Percentiles rank a stretch among this genome's conserved stretches.
Conservation (phyloP, 768 basidiomycete genomes). For the Russula compacta region DNA sequence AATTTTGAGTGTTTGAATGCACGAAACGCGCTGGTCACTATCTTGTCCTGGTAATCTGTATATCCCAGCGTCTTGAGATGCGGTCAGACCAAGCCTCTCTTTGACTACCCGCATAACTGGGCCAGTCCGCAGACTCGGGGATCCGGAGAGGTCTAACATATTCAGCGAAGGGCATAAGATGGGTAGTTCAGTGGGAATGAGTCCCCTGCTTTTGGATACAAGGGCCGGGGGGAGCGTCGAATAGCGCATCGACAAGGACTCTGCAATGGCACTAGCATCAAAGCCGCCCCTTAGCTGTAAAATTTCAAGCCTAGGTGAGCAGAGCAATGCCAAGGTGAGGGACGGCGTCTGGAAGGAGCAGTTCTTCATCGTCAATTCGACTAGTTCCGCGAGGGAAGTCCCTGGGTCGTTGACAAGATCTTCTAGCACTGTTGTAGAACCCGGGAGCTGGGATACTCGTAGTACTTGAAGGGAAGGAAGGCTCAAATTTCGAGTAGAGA, state of each 20-base stretch:
- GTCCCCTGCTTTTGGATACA: background rate
- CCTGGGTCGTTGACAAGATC: background rate
- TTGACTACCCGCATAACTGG: constrained; percentile 18
- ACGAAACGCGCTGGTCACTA: constrained; percentile 1
- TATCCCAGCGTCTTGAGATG: background rate
- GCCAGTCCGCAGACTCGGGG: constrained; percentile 7
- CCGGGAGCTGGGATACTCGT: background rate
- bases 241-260: background rate
- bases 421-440: background rate
- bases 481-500: background rate
- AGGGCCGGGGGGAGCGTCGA: background rate
- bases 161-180: constrained; percentile 15
- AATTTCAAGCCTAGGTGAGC: background rate
- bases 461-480: constrained; percentile 15
- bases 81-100: constrained; percentile 1
- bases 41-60: background rate
- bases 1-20: constrained; percentile 7
- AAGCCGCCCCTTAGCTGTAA: constrained; percentile 1
- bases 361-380: constrained; percentile 6
- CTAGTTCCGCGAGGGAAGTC: constrained; percentile 13
- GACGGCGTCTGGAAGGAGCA: background rate
- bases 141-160: constrained; percentile 13
- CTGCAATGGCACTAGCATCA: background rate
- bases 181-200: background rate
- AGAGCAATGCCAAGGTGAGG: background rate